phyloP scores from a whole-genome alignment of 345 rosid genomes.

The Euphorbia peplus region DNA sequence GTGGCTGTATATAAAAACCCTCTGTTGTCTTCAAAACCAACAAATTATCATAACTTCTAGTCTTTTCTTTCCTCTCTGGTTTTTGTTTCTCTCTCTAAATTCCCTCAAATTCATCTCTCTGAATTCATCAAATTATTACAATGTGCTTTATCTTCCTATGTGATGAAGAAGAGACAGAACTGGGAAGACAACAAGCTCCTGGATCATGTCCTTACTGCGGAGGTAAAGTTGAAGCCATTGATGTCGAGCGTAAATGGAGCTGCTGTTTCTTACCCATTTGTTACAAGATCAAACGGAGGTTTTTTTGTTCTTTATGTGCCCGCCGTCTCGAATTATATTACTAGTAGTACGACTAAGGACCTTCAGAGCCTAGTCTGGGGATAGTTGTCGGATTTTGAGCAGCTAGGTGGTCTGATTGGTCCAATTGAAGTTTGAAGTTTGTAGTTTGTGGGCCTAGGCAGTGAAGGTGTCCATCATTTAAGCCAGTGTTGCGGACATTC shows the following conservation, averaged over 20 bases:
- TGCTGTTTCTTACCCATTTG: slow-evolving; percentile 23
- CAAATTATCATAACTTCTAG: not conserved
- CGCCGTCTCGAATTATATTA: slow-evolving; percentile 14
- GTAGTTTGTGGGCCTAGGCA: too few relatives aligned
- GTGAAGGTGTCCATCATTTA: too few relatives aligned
- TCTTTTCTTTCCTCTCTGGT: not conserved
- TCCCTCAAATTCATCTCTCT: not conserved
- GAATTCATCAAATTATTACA: too few relatives aligned
- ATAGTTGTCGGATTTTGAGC: too few relatives aligned
- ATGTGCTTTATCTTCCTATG: slow-evolving; percentile 20
- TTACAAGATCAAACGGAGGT: slow-evolving; percentile 16
- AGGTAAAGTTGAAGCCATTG: slow-evolving; percentile 24
- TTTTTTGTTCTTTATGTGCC: slow-evolving; percentile 8
- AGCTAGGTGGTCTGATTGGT: too few relatives aligned
- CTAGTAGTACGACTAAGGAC: too few relatives aligned
- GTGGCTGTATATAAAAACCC: not conserved
- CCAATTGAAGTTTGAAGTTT: too few relatives aligned
- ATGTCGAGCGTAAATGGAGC: slow-evolving; percentile 23
- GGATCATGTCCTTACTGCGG: slow-evolving; percentile 27
- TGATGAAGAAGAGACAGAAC: slow-evolving; percentile 15
- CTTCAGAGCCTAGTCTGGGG: too few relatives aligned
- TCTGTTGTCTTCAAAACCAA: not conserved
- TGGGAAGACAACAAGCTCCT: slow-evolving; percentile 24
- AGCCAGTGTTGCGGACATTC: too few relatives aligned
- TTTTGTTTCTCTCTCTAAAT: not conserved